A percentile compares a stretch with the other conserved stretches of the same genome.
Evolutionary conservation across 495 filamentous ascomycete genomes (phyloP).

Genomic region (Recurvomyces mirabilis): DNA sequence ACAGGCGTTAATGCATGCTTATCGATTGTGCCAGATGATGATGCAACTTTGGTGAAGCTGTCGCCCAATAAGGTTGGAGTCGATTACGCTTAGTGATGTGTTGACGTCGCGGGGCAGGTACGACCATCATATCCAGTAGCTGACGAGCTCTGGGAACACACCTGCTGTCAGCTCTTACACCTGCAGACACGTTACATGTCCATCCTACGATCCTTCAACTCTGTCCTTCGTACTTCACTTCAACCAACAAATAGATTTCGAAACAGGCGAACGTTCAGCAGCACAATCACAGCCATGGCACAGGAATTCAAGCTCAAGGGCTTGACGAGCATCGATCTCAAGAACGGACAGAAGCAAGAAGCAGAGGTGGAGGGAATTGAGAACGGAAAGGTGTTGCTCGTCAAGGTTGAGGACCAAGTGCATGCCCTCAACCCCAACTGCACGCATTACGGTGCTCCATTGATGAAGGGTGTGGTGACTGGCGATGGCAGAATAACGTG

Average conservation of each 20-base stretch:
- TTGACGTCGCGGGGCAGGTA: too few relatives aligned
- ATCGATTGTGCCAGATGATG: too few relatives aligned
- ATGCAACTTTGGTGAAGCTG: too few relatives aligned
- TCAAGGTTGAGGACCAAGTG: slow-evolving; percentile 61
- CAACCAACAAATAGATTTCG: background rate
- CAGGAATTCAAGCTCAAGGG: slow-evolving; percentile 77
- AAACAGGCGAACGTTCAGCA: slow-evolving; percentile 10
- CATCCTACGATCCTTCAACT: background rate
- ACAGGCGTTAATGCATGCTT: too few relatives aligned
- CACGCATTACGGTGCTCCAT: slow-evolving; percentile 87
- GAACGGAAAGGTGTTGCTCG: slow-evolving; percentile 71
- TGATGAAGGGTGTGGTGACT: slow-evolving; percentile 71
- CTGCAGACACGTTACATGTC: background rate
- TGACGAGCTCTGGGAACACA: too few relatives aligned
- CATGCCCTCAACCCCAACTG: slow-evolving; percentile 78
- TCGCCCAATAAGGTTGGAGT: too few relatives aligned
- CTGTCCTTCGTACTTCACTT: slow-evolving; percentile 8
- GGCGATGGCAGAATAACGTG: slow-evolving; percentile 77
- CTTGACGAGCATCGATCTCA: slow-evolving; percentile 57
- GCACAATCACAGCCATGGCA: slow-evolving; percentile 7
- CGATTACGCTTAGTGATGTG: too few relatives aligned
- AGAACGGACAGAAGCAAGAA: slow-evolving; percentile 73
- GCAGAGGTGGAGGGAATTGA: slow-evolving; percentile 80
- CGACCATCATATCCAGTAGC: too few relatives aligned
- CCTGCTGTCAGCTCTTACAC: too few relatives aligned